Conservation (phyloP, 345 rosid species). For the Eucalyptus victrix region DNA sequence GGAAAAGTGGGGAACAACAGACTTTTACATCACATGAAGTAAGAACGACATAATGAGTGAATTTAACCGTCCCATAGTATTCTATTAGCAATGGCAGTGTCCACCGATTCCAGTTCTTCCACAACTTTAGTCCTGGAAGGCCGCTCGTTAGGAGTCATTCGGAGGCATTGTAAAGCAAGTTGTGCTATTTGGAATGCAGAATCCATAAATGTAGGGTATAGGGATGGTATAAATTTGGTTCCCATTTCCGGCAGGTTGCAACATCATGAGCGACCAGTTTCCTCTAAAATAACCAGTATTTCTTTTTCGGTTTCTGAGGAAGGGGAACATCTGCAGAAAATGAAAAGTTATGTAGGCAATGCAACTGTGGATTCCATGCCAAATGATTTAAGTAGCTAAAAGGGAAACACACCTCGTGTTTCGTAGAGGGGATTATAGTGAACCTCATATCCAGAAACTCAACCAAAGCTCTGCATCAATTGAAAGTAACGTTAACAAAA, state of each 20-base stretch:
- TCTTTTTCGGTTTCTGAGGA: slow-evolving; percentile 61
- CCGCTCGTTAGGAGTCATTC: background rate
- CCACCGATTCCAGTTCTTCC: background rate
- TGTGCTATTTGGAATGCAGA: background rate
- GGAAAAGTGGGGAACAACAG: too few species aligned
- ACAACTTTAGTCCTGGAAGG: background rate
- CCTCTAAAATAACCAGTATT: slow-evolving; percentile 75
- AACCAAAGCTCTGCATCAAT: too few species aligned
- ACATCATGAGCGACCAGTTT: background rate
- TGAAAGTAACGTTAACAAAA: too few species aligned
- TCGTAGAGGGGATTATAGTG: too few species aligned
- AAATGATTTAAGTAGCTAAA: background rate
- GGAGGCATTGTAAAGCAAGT: background rate
- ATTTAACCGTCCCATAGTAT: rapidly evolving
- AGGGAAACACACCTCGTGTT: background rate
- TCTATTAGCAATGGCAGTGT: background rate
- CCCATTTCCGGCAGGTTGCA: background rate
- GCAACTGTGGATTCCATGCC: too few species aligned
- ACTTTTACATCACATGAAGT: background rate
- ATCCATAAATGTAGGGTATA: background rate
- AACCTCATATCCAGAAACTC: too few species aligned
- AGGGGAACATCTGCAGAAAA: slow-evolving; percentile 43
- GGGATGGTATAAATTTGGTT: background rate
- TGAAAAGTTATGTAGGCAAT: background rate
- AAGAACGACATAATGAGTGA: background rate